phyloP scores from a whole-genome alignment of 2,329 filamentous ascomycete species.

The Pseudodiploospora longispora region DNA sequence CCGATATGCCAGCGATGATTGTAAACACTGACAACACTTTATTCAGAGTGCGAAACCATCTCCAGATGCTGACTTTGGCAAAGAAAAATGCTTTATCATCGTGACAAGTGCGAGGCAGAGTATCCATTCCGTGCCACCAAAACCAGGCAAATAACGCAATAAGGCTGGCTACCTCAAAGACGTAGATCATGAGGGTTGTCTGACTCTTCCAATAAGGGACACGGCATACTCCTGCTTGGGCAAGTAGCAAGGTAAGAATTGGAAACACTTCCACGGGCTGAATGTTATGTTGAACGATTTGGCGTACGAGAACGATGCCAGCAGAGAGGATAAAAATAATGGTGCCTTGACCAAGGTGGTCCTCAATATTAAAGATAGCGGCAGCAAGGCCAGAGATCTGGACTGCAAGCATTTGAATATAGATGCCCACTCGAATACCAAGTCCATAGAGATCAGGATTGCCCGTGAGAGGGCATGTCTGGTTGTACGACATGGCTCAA shows the following conservation, averaged over 20 bases:
- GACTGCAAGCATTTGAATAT: conserved; percentile 19
- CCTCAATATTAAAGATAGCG: conserved; percentile 12
- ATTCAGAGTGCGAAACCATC: conserved; percentile 17
- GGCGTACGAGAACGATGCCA: conserved; percentile 13
- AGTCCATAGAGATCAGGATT: conserved; percentile 19
- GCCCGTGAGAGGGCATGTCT: conserved; percentile 12
- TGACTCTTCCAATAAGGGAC: conserved; percentile 7
- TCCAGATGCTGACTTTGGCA: conserved; percentile 18
- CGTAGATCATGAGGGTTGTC: conserved; percentile 12
- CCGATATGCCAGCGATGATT: conserved; percentile 6
- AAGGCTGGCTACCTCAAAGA: conserved; percentile 12
- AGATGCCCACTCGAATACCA: conserved; percentile 20
- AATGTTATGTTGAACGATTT: conserved; percentile 7
- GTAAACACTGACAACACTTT: conserved; percentile 15
- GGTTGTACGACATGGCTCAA: neutral
- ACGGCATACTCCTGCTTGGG: conserved; percentile 14
- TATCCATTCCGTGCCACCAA: conserved; percentile 18
- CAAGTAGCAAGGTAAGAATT: conserved; percentile 14
- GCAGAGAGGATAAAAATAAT: conserved; percentile 16
- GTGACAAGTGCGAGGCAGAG: conserved; percentile 11
- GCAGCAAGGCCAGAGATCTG: conserved; percentile 15
- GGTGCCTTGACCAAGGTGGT: conserved; percentile 14
- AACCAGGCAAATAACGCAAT: conserved; percentile 15
- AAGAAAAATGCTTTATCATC: conserved; percentile 21
- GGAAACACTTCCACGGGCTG: conserved; percentile 16